A percentile compares a stretch with the other conserved stretches of the same genome.
phyloP scores from a whole-genome alignment of 2,329 filamentous ascomycete genomes.

The Magnaporthales sp. region DNA sequence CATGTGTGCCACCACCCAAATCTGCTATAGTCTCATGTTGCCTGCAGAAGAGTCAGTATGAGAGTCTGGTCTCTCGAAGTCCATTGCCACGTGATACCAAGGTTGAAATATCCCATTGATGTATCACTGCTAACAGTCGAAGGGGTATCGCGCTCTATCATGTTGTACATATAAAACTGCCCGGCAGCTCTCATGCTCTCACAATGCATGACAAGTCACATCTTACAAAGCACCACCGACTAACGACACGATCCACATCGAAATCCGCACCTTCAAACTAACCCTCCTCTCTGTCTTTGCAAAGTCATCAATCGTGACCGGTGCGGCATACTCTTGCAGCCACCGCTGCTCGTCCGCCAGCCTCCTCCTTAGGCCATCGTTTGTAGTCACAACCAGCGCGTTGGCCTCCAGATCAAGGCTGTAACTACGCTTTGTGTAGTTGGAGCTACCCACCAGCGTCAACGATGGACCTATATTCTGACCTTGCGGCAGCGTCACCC shows the following conservation, averaged over 20 bases:
- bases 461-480: constrained; percentile 57
- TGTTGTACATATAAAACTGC: not conserved
- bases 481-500: constrained; percentile 60
- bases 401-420: constrained; percentile 86
- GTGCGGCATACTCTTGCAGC: constrained; percentile 65
- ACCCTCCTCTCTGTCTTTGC: constrained; percentile 75
- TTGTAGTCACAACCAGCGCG: constrained; percentile 72
- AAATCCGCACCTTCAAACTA: constrained; percentile 71
- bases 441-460: constrained; percentile 82
- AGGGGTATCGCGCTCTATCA: not conserved
- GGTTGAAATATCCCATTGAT: not conserved
- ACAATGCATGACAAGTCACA: not conserved
- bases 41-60: not conserved
- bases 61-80: not conserved
- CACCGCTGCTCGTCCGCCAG: constrained; percentile 74
- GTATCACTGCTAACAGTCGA: not conserved
- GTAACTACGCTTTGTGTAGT: constrained; percentile 93
- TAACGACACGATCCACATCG: constrained; percentile 87
- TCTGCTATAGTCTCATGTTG: not conserved
- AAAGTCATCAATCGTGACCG: constrained; percentile 69
- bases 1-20: not conserved
- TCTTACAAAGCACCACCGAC: constrained; percentile 79
- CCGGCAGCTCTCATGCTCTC: not conserved
- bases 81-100: not conserved
- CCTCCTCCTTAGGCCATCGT: constrained; percentile 60